Evolutionary conservation across 2,329 filamentous ascomycete genomes (phyloP), one percentile per base, ranked within the genome.

Genomic region (Teratosphaeria epicoccoides): DNA sequence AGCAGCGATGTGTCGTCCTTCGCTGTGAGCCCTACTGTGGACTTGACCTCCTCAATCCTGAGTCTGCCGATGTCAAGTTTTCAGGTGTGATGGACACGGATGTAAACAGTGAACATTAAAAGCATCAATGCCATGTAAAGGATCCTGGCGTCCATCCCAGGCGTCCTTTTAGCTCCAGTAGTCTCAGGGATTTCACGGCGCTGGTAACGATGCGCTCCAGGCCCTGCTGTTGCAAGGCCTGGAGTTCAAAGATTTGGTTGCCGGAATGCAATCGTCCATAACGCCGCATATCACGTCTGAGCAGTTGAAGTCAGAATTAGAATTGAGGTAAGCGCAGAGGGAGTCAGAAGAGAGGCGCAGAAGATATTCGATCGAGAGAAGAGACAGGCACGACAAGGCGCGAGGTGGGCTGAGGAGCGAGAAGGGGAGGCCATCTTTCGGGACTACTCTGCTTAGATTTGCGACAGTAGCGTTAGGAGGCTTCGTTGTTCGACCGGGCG

Each of bases 1-100:
- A 59, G 68, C 0, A 66, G 73, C 4, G 90, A 95, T 60, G 70
- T 94, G 50, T 68, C 70, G 86, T 83, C 61, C 75, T 95, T 2
- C 63, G 88, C 6, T 43, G 49, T 22, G 52, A 52, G 17, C 47
- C 40, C 1, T n/a, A 57, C 14, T 67, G 70, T 17, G 20, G 20
- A 7, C 68, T 80, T 5, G 66, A 70, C 1, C 40, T 58, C 12
- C 52, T 45, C 46, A 44, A 52, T 10, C 37, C 52, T 3, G 29
- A 49, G 5, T 24, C 22, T 10, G 40, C 28, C 4, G 40, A 29
- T 10, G 28, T 55, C n/a, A 68, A 70, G 4, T 68, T 80, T 4
- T 63, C 68, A 1, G 76, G 76, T 46, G 71, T 87, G 22, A 58
- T 82, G 22, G 85, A 89, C 54, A 40, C 33, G n/a, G 3, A 17